Evolutionary conservation across 495 filamentous ascomycete genomes (phyloP).

Genomic region (Xylaria flabelliformis): DNA sequence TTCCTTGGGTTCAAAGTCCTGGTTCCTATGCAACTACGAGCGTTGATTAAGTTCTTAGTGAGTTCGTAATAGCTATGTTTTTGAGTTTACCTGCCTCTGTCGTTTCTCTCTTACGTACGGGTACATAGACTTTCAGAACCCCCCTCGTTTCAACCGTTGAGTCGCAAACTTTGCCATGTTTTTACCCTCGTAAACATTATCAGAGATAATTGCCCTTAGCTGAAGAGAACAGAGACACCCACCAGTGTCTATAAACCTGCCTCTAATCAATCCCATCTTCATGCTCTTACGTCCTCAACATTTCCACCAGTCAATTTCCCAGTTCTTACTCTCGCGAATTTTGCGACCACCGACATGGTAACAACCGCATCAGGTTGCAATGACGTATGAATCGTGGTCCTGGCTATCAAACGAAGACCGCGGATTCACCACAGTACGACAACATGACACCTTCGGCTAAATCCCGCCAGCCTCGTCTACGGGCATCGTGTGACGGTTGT

Average conservation of each 20-base stretch:
- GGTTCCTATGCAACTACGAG: background rate
- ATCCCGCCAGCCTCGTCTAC: slow-evolving; percentile 50
- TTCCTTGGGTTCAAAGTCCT: background rate
- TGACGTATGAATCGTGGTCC: background rate
- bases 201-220: background rate
- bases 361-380: background rate
- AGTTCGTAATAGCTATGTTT: background rate
- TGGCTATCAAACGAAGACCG: background rate
- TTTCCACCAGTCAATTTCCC: background rate
- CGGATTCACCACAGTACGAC: background rate
- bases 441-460: slow-evolving; percentile 45
- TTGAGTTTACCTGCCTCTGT: background rate
- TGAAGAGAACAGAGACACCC: background rate
- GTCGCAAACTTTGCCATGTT: background rate
- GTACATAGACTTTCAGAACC: background rate
- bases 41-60: background rate
- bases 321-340: background rate
- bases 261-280: background rate
- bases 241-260: background rate
- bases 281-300: background rate
- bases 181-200: background rate
- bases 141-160: slow-evolving; percentile 3
- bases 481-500: slow-evolving; percentile 62
- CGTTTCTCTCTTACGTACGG: background rate
- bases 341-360: background rate